Evolutionary conservation across 495 filamentous ascomycete species (phyloP).

Genomic region (Penicillium arizonense): DNA sequence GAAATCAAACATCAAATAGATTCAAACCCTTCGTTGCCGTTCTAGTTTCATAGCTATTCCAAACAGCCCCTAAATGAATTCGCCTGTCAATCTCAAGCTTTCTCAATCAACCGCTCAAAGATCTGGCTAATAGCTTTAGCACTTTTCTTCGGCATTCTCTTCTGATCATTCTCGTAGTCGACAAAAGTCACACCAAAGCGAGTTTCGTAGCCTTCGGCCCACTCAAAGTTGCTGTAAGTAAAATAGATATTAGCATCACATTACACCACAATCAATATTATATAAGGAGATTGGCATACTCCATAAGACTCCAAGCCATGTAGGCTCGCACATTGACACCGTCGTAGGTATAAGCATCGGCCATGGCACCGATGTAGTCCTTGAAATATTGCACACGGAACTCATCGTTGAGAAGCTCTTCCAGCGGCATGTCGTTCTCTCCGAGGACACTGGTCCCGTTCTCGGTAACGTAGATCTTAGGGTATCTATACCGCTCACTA

Average conservation of each 20-base stretch:
- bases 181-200: conserved; percentile 77
- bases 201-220: conserved; percentile 82
- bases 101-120: conserved; percentile 50
- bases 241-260: conserved; percentile 7
- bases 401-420: conserved; percentile 69
- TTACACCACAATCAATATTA: neutral
- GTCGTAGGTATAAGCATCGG: conserved; percentile 62
- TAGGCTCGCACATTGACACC: conserved; percentile 71
- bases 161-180: conserved; percentile 72
- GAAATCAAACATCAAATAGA: neutral
- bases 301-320: conserved; percentile 80
- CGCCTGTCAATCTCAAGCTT: conserved; percentile 12
- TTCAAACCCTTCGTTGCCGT: neutral
- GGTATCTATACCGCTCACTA: conserved; percentile 68
- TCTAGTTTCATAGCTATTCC: neutral
- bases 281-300: conserved; percentile 36
- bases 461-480: conserved; percentile 80
- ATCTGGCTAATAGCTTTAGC: conserved; percentile 62
- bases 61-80: neutral
- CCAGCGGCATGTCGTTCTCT: conserved; percentile 69
- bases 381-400: conserved; percentile 74
- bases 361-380: conserved; percentile 71
- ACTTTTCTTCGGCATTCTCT: conserved; percentile 77
- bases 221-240: conserved; percentile 50
- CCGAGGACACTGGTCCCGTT: conserved; percentile 77